Percentiles rank a stretch among this genome's conserved stretches.
These are phyloP conservation scores for Kokia cookei DNA, from an alignment of 441 rosid species.

Conservation along the genomic window DNA sequence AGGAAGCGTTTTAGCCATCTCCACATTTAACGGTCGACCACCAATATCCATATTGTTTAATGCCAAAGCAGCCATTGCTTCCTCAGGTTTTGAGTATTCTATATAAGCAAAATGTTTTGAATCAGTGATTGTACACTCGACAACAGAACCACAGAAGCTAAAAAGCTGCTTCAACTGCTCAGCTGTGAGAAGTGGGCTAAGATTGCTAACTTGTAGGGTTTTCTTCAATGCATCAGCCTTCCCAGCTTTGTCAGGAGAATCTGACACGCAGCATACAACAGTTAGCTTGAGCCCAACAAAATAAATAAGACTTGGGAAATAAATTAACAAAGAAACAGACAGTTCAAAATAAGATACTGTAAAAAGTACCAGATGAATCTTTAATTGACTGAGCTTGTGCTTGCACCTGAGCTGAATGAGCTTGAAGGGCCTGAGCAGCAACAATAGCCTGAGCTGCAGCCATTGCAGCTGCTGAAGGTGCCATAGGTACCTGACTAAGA, in stretches of 20 bases:
- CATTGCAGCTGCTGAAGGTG: constrained; percentile 99
- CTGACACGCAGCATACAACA: constrained; percentile 23
- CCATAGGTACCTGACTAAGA: constrained; percentile 93
- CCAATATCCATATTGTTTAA: constrained; percentile 95
- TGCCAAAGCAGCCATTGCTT: constrained; percentile 90
- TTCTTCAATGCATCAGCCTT: constrained; percentile 68
- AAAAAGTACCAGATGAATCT: constrained; percentile 56
- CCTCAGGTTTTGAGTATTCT: constrained; percentile 87
- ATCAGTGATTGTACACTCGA: constrained; percentile 77
- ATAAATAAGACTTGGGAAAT: not conserved
- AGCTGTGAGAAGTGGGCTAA: constrained; percentile 83
- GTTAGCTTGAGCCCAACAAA: not conserved
- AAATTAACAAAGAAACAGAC: not conserved
- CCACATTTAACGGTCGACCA: constrained; percentile 89
- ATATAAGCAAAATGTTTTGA: constrained; percentile 91
- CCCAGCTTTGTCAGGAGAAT: constrained; percentile 52
- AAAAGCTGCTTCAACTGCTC: constrained; percentile 96
- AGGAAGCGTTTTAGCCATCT: constrained; percentile 96
- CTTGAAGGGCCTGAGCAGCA: constrained; percentile 99
- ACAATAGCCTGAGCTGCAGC: constrained; percentile 99
- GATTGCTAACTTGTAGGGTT: constrained; percentile 97
- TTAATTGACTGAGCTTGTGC: constrained; percentile 75
- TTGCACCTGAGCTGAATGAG: constrained; percentile 98
- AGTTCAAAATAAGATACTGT: not conserved
- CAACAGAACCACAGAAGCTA: constrained; percentile 90